Evolutionary conservation across 1,139 yeast species (phyloP), one percentile per base, ranked within the genome.

Genomic region (Candida sp.): DNA sequence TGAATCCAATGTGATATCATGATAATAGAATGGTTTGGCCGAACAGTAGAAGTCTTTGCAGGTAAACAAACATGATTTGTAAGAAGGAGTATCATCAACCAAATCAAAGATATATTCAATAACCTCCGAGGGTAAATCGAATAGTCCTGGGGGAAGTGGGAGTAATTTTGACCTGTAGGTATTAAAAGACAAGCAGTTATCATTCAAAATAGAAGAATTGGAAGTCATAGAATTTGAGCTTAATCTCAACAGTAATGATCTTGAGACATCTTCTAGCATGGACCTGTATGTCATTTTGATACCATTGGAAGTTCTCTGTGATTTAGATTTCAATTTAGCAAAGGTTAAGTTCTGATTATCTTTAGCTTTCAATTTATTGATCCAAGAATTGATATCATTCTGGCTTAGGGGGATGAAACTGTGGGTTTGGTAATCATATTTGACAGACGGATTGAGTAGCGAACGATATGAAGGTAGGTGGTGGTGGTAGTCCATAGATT

Each of bases 21-120:
- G 60, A 57, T 86, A 88, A 21, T 86, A 63, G 30, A 73, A 67
- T 2, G 75, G 75, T 52, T 81, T 80, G 7, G 81, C 70, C n/a
- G 78, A 64, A 38, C 58, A 61, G 55, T 82, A 76, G 50, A 84
- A 75, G 23, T 64, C 59, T 46, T 67, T 75, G 54, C 73, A 72
- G 5, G 82, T 80, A 47, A 73, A 75, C 33, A 84, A 58, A 49
- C 84, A 75, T 36, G 53, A 53, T 38, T 56, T 55, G 44, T 67
- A 65, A 41, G 63, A 63, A 2, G 48, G 40, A 12, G 49, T 50
- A 30, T 57, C 57, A 44, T 63, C 64, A 23, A 73, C 60, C 21
- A 66, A 54, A 15, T 49, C 55, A 43, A 73, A 66, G 8, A 73
- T 58, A 41, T 58, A 58, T 42, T 61, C 63, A 38, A 69, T 58